phyloP scores from a whole-genome alignment of 352 stramenopile species.

The Phytophthora chlamydospora region DNA sequence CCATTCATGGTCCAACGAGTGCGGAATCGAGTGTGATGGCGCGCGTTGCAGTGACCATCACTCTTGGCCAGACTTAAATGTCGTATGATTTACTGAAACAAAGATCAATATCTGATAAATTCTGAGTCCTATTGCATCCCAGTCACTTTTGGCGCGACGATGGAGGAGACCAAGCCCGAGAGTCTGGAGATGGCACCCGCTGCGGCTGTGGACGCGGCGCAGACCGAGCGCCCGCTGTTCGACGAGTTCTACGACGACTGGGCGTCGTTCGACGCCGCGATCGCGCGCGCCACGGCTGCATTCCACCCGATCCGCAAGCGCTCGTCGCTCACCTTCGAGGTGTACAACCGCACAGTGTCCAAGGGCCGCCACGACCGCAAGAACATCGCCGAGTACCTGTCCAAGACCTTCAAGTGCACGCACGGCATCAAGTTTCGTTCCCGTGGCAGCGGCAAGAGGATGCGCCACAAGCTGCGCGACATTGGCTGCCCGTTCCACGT shows the following conservation, averaged over 20 bases:
- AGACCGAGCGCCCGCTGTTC: conserved; percentile 49
- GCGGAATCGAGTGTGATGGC: conserved; percentile 5
- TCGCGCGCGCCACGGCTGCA: conserved; percentile 60
- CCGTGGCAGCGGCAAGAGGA: conserved; percentile 66
- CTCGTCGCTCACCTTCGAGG: conserved; percentile 84
- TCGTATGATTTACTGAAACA: conserved; percentile 17
- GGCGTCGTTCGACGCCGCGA: conserved; percentile 65
- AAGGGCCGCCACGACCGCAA: conserved; percentile 82
- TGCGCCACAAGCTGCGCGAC: conserved; percentile 73
- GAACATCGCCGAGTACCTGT: conserved; percentile 74
- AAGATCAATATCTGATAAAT: conserved; percentile 9
- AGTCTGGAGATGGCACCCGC: conserved; percentile 23
- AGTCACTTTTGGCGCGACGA: conserved; percentile 11
- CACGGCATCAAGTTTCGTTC: conserved; percentile 86
- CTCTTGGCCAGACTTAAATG: conserved; percentile 1
- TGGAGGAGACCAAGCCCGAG: conserved; percentile 36
- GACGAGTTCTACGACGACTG: conserved; percentile 82
- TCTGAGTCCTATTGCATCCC: conserved; percentile 8
- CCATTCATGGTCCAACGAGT: conserved; percentile 22
- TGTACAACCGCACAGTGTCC: conserved; percentile 88
- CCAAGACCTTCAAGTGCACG: conserved; percentile 87
- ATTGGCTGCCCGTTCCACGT: conserved; percentile 83
- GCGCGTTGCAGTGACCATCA: conserved; percentile 22
- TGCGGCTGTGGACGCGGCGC: background rate
- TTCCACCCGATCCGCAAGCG: conserved; percentile 85